These are phyloP conservation scores for Rosa chinensis DNA, from an alignment of 306 rosid species.

Conservation along the genomic window DNA sequence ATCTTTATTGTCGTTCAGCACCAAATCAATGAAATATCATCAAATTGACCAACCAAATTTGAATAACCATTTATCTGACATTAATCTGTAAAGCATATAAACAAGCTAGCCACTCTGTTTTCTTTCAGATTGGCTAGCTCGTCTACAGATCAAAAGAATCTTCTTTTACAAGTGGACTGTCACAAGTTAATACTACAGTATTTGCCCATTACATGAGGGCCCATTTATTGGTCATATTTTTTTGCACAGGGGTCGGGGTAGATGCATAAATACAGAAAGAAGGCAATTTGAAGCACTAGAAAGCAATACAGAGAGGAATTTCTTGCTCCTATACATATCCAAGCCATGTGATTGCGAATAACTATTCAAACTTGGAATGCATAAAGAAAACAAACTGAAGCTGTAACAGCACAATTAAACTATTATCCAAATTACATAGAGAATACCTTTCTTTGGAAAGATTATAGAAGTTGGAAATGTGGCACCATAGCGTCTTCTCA, in stretches of 20 bases:
- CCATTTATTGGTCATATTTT: background rate
- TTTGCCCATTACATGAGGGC: background rate
- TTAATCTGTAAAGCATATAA: background rate
- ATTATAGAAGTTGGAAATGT: constrained; percentile 77
- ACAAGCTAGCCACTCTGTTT: background rate
- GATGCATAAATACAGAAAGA: background rate
- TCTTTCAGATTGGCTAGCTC: background rate
- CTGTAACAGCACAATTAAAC: background rate
- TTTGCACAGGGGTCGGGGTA: background rate
- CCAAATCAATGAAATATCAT: background rate
- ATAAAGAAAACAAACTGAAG: constrained; percentile 15
- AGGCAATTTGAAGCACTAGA: background rate
- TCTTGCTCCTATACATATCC: background rate
- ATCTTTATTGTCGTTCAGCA: background rate
- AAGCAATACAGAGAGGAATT: background rate
- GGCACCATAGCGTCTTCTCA: constrained; percentile 94
- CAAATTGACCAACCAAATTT: background rate
- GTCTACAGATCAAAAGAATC: background rate
- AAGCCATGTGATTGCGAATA: constrained; percentile 3
- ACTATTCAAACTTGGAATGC: background rate
- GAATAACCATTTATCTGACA: background rate
- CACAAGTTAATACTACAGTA: background rate
- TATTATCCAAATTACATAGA: background rate
- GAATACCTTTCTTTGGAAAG: constrained; percentile 89
- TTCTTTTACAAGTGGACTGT: background rate